Base-by-base conservation (phyloP, 192 early-diverging fungal species). In the Pilaira anomala region DNA sequence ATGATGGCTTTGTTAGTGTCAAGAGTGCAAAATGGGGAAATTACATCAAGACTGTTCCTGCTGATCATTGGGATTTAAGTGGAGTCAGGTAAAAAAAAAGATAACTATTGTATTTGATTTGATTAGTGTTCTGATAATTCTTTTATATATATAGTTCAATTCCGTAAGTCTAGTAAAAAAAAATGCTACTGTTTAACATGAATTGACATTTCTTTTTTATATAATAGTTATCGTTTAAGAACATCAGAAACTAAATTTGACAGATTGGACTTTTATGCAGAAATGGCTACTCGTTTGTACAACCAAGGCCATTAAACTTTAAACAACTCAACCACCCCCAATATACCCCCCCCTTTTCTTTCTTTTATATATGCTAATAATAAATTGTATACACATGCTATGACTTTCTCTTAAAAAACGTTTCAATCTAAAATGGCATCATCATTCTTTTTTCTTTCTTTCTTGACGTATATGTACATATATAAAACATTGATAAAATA, bases 1-100 rank as follows among this genome's bases (percentile, higher is more conserved):
- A 98, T 66, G 96, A 98, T 75, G 96, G 96, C 13, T 72, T 98
- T 52, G 96, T 98, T 3, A 88, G 86, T 28, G 63, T 93, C 4
- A 68, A 83, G 7, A 90, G 87, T 69, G 94, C 93, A 6, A 80
- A 81, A 69, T 98, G 93, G 96, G 96, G 96, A 14, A 74, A 85
- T 42, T 94, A 95, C 63, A 72, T 93, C 44, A 87, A 88, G 36
- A 89, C 90, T 16, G 84, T 95, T 8, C 75, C 85, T 33, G 88
- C 89, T 42, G 93, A 95, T 60, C 94, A 98, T 74, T 98, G 92
- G 90, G 93, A 94, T 72, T 82, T 98, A 49, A 90, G 58, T 40
- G 67, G 67, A 24, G 40, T 62, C 55, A 69, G 67, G 66, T 68
- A 54, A 60, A 36, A 36, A 49, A 30, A 14, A 29, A 26, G 3